phyloP scores from a whole-genome alignment of 2,329 filamentous ascomycete genomes.

The Curvularia sp. region DNA sequence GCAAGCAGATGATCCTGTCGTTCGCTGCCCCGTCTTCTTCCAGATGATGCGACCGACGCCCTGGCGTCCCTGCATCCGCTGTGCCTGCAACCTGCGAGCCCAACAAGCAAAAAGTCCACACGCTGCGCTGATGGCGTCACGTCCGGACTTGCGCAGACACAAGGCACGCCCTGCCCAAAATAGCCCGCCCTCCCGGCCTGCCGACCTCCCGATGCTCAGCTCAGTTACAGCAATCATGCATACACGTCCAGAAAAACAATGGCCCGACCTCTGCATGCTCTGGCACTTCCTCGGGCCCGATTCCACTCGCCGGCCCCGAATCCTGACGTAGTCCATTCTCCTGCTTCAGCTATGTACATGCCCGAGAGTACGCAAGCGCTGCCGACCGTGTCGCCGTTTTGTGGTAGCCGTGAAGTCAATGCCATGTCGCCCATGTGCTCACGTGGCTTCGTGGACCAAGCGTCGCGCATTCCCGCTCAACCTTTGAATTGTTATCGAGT shows the following conservation, averaged over 20 bases:
- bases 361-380: not conserved
- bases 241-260: constrained; percentile 1
- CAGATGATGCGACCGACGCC: constrained; percentile 25
- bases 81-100: constrained; percentile 33
- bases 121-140: not conserved
- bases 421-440: constrained; percentile 13
- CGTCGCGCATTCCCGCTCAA: constrained; percentile 23
- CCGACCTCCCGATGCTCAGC: constrained; percentile 8
- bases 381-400: not conserved
- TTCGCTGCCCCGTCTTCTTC: constrained; percentile 33
- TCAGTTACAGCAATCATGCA: constrained; percentile 1
- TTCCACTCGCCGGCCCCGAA: not conserved
- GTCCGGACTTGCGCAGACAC: constrained; percentile 3
- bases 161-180: constrained; percentile 18
- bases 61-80: constrained; percentile 46
- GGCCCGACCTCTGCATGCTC: not conserved
- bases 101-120: constrained; percentile 12
- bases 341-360: constrained; percentile 14
- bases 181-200: constrained; percentile 5
- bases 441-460: constrained; percentile 30
- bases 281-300: not conserved
- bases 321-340: constrained; percentile 4
- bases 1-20: constrained; percentile 38
- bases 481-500: too few species aligned
- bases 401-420: not conserved